Evolutionary conservation across 2,329 filamentous ascomycete species (phyloP).

Genomic region (Westerdykella aurantiaca): DNA sequence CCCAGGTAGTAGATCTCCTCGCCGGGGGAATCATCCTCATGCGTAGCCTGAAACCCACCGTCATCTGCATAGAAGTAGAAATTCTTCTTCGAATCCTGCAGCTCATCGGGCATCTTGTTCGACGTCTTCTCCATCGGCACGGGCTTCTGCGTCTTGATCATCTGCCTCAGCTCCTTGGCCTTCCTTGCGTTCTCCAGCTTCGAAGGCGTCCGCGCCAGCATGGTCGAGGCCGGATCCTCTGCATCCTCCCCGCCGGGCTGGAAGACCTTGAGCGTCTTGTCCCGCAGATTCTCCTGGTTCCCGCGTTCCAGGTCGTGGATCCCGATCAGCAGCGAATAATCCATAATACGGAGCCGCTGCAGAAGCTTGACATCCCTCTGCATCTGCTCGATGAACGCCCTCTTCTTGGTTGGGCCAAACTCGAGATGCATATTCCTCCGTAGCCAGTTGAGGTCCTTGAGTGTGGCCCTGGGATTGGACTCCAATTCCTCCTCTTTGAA

Average conservation of each 20-base stretch:
- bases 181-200: conserved; percentile 89
- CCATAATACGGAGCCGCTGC: conserved; percentile 92
- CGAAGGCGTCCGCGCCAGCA: conserved; percentile 83
- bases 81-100: conserved; percentile 59
- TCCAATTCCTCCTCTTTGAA: conserved; percentile 83
- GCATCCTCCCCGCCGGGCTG: conserved; percentile 69
- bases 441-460: conserved; percentile 97
- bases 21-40: conserved; percentile 76
- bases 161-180: conserved; percentile 81
- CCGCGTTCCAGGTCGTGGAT: conserved; percentile 88
- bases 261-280: conserved; percentile 89
- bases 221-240: conserved; percentile 50
- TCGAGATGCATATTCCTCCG: conserved; percentile 79
- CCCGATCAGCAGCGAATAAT: conserved; percentile 91
- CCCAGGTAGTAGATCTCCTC: conserved; percentile 97
- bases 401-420: conserved; percentile 81
- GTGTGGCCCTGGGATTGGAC: conserved; percentile 81
- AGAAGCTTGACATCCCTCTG: conserved; percentile 79
- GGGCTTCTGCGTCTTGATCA: conserved; percentile 87
- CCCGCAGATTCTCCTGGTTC: conserved; percentile 87
- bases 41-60: conserved; percentile 86
- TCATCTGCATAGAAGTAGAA: conserved; percentile 92
- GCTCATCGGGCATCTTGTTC: conserved; percentile 84
- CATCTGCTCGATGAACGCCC: conserved; percentile 82
- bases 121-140: conserved; percentile 82